phyloP scores from a whole-genome alignment of 2,329 filamentous ascomycete genomes.

The Paradendryphiella salina region DNA sequence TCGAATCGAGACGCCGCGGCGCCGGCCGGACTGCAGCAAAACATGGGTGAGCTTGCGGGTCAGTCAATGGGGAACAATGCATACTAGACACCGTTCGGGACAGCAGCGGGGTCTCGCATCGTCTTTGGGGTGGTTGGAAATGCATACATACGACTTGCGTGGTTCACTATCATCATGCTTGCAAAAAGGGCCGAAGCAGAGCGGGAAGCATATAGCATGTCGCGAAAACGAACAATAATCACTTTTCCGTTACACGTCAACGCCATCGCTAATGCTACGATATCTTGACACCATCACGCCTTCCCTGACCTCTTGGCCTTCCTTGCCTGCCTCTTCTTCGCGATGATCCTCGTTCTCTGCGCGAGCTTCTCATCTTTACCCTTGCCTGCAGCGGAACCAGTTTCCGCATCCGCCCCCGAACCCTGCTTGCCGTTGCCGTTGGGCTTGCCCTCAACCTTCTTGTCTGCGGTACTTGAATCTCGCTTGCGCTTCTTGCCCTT shows the following conservation, averaged over 20 bases:
- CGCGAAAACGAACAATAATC: neutral
- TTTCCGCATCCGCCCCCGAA: conserved; percentile 22
- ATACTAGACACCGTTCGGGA: neutral
- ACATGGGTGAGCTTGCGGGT: too few relatives aligned
- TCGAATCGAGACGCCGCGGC: too few relatives aligned
- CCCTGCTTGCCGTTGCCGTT: conserved; percentile 18
- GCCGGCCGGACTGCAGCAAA: too few relatives aligned
- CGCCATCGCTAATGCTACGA: conserved; percentile 21
- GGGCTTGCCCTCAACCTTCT: conserved; percentile 17
- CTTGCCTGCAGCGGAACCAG: conserved; percentile 10
- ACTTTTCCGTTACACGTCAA: conserved; percentile 8
- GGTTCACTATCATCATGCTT: neutral
- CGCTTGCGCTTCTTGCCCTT: conserved; percentile 48
- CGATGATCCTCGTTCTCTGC: conserved; percentile 76
- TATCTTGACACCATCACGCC: conserved; percentile 35
- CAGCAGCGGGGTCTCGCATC: neutral
- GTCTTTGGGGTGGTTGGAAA: neutral
- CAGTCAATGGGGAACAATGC: neutral
- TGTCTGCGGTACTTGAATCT: conserved; percentile 23
- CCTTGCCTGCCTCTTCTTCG: conserved; percentile 78
- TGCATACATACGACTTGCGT: neutral
- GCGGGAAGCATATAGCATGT: neutral
- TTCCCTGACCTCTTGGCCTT: conserved; percentile 61
- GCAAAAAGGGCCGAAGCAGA: neutral
- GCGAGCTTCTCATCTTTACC: conserved; percentile 55